Percentiles rank a stretch among this genome's conserved stretches.
These are phyloP conservation scores for Amanita brunnescens DNA, from an alignment of 768 basidiomycete genomes.

Conservation along the genomic window DNA sequence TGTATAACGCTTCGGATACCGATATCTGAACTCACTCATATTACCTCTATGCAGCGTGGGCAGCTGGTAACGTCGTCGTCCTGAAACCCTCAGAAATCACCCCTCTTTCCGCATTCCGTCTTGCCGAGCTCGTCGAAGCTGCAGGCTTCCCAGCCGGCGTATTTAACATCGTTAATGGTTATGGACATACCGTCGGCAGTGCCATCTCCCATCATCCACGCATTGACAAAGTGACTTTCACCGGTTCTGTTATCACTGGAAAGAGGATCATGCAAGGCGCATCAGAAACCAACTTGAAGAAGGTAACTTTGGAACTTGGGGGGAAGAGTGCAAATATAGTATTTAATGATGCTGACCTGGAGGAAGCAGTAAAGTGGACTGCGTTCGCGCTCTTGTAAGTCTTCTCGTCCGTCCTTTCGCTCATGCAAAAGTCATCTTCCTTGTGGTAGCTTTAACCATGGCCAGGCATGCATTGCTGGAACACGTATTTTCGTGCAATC, in stretches of 20 bases:
- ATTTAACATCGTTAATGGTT: conserved; percentile 63
- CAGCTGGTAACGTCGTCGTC: too few relatives aligned
- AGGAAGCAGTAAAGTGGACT: conserved; percentile 60
- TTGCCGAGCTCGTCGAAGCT: conserved; percentile 45
- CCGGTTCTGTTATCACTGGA: conserved; percentile 62
- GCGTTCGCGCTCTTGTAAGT: conserved; percentile 67
- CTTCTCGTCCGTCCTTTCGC: too few relatives aligned
- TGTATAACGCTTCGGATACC: too few relatives aligned
- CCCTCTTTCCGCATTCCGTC: conserved; percentile 47
- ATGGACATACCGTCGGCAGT: conserved; percentile 53
- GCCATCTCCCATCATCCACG: conserved; percentile 63
- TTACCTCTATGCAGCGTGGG: too few relatives aligned
- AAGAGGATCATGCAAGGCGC: conserved; percentile 57
- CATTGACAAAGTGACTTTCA: too few relatives aligned
- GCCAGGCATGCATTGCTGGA: conserved; percentile 82
- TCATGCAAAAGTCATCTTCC: too few relatives aligned
- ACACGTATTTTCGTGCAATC: conserved; percentile 82
- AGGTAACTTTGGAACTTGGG: too few relatives aligned
- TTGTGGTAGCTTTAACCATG: too few relatives aligned
- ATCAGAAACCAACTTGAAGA: too few relatives aligned
- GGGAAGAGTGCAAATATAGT: conserved; percentile 61
- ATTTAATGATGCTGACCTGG: conserved; percentile 56
- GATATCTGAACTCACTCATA: too few relatives aligned
- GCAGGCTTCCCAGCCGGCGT: conserved; percentile 75
- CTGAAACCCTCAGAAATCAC: conserved; percentile 65